A percentile compares a stretch with the other conserved stretches of the same genome.
These are phyloP conservation scores for Plasmodiophora brassicae DNA, from an alignment of 208 protist species.

Conservation along the genomic window DNA sequence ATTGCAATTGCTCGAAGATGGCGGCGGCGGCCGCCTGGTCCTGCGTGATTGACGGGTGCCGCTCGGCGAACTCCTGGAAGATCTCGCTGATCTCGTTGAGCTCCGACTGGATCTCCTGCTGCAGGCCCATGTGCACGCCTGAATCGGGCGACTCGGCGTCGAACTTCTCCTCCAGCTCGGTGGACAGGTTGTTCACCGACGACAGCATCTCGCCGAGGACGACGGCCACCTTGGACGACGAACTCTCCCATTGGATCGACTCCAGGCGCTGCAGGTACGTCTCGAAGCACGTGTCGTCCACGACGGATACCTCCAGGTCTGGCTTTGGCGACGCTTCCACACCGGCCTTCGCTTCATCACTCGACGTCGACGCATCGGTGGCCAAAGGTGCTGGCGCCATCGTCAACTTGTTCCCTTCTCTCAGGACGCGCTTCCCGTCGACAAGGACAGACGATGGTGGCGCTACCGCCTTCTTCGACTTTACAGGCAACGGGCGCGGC, in stretches of 20 bases:
- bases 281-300: too few relatives aligned
- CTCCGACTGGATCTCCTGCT: slow-evolving; percentile 21
- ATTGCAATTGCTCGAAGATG: neutral
- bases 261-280: slow-evolving; percentile 14
- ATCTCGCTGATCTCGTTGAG: slow-evolving; percentile 31
- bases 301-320: too few relatives aligned
- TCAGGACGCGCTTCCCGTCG: too few relatives aligned
- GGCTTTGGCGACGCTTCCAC: too few relatives aligned
- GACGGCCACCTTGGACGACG: neutral
- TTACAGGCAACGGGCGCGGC: too few relatives aligned
- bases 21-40: neutral
- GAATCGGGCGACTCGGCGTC: neutral
- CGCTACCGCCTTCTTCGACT: too few relatives aligned
- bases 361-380: too few relatives aligned
- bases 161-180: neutral
- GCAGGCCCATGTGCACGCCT: neutral
- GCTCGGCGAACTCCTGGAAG: neutral
- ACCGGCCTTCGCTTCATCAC: too few relatives aligned
- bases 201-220: neutral
- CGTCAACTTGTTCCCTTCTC: too few relatives aligned
- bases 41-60: neutral
- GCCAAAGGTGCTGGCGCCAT: too few relatives aligned
- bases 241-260: slow-evolving; percentile 16
- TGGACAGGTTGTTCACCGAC: slow-evolving; percentile 11
- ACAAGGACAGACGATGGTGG: too few relatives aligned